These are phyloP conservation scores for Coemansia sp. DNA, from an alignment of 192 early-diverging fungal genomes.

Conservation along the genomic window DNA sequence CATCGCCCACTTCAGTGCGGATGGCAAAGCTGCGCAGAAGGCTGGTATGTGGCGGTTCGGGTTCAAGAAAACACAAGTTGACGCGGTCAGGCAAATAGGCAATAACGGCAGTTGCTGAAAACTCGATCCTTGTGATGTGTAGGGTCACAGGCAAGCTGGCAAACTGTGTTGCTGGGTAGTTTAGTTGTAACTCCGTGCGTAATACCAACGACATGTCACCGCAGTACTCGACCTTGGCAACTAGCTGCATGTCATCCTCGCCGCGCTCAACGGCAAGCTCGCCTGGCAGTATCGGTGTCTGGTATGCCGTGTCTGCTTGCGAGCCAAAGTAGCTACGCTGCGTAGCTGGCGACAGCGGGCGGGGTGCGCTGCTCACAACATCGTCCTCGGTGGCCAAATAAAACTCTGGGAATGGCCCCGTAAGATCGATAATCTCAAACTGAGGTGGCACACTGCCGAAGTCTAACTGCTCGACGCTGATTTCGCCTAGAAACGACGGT, in stretches of 20 bases:
- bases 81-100: conserved; percentile 65
- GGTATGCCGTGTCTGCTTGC: conserved; percentile 6
- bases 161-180: conserved; percentile 75
- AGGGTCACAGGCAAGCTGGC: conserved; percentile 71
- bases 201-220: conserved; percentile 74
- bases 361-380: neutral
- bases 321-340: conserved; percentile 20
- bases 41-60: conserved; percentile 29
- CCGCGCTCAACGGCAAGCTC: conserved; percentile 21
- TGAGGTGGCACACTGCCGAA: conserved; percentile 70
- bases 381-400: conserved; percentile 62
- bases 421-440: conserved; percentile 69
- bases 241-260: conserved; percentile 66
- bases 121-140: conserved; percentile 66
- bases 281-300: conserved; percentile 5
- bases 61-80: conserved; percentile 72
- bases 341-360: conserved; percentile 29
- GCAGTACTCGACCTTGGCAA: conserved; percentile 62
- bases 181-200: conserved; percentile 67
- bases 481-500: conserved; percentile 70
- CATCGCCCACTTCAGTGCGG: conserved; percentile 47
- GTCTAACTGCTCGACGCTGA: conserved; percentile 63
- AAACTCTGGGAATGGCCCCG: conserved; percentile 76
- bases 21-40: conserved; percentile 38
- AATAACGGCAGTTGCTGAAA: conserved; percentile 67